Evolutionary conservation across 2,329 filamentous ascomycete genomes (phyloP).

Genomic region (Talaromyces sp.): DNA sequence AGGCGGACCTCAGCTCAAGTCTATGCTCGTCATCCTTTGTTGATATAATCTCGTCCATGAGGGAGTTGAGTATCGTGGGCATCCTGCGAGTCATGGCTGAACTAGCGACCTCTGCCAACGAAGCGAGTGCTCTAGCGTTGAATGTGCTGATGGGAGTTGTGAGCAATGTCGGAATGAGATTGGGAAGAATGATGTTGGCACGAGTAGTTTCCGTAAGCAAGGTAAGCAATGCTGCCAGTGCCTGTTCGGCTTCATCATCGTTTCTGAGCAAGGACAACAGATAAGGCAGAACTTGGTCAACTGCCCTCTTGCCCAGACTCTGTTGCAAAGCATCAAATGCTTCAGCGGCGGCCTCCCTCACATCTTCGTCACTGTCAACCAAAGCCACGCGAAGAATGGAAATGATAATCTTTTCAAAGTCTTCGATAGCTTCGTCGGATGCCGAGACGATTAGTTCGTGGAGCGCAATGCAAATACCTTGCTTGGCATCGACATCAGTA

Average conservation of each 20-base stretch:
- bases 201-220: conserved; percentile 88
- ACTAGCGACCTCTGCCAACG: conserved; percentile 84
- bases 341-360: conserved; percentile 91
- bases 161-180: conserved; percentile 88
- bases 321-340: conserved; percentile 94
- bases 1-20: conserved; percentile 68
- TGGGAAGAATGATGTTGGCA: conserved; percentile 93
- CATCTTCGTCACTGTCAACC: conserved; percentile 81
- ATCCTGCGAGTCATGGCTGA: conserved; percentile 84
- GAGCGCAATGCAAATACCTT: conserved; percentile 94
- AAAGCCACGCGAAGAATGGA: conserved; percentile 89
- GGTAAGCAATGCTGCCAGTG: conserved; percentile 84
- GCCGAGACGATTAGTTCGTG: conserved; percentile 89
- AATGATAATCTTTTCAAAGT: conserved; percentile 91
- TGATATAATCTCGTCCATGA: conserved; percentile 84
- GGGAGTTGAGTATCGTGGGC: conserved; percentile 81
- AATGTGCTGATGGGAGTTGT: conserved; percentile 86
- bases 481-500: conserved; percentile 85
- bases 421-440: conserved; percentile 79
- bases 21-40: conserved; percentile 68
- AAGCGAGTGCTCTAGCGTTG: conserved; percentile 90
- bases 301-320: conserved; percentile 85
- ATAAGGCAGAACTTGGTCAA: conserved; percentile 91
- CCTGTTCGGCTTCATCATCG: conserved; percentile 83
- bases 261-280: conserved; percentile 83